Evolutionary conservation across 306 rosid genomes (phyloP).

Genomic region (Sicyos baderoa): DNA sequence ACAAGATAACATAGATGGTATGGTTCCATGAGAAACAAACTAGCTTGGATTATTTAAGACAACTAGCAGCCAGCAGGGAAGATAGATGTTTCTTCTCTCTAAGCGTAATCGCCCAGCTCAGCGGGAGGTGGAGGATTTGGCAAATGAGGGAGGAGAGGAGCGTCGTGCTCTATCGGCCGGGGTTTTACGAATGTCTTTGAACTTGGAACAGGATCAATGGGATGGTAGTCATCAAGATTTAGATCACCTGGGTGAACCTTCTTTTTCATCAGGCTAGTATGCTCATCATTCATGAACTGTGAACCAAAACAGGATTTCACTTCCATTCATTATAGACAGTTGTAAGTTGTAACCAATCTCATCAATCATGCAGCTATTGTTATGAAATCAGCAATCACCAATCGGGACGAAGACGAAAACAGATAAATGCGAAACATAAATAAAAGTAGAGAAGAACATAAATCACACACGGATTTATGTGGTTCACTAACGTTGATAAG

Average conservation of each 20-base stretch:
- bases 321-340: conserved; percentile 1
- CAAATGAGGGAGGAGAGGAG: conserved; percentile 54
- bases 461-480: no score
- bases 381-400: no score
- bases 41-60: neutral
- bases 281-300: conserved; percentile 2
- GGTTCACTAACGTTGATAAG: no score
- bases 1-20: neutral
- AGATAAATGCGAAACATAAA: no score
- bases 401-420: no score
- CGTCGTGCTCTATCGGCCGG: conserved; percentile 66
- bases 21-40: conserved; percentile 7
- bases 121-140: conserved; percentile 59
- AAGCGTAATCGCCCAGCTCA: conserved; percentile 24
- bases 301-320: neutral
- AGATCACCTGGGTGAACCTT: conserved; percentile 17
- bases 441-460: no score
- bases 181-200: conserved; percentile 35
- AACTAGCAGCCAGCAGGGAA: neutral
- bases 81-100: neutral
- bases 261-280: neutral
- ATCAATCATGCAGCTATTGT: neutral
- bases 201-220: conserved; percentile 54
- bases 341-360: neutral
- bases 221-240: conserved; percentile 51